These are phyloP conservation scores for Avena sativa DNA, from an alignment of 176 grass and related monocot species.

Conservation along the genomic window DNA sequence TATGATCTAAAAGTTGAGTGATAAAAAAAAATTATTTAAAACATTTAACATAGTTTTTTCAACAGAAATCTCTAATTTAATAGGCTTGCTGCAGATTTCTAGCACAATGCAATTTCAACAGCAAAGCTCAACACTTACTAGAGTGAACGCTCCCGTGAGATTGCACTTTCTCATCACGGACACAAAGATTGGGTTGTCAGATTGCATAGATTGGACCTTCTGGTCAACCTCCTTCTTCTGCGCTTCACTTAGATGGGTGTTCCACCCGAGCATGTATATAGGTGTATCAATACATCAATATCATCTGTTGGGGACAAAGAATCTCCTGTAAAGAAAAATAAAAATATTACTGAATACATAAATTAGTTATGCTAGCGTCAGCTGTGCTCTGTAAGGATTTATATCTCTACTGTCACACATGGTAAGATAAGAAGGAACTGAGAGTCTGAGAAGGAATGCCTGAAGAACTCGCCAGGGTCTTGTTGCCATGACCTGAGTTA, in stretches of 20 bases:
- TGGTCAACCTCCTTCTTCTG: conserved; percentile 29
- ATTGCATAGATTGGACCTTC: conserved; percentile 1
- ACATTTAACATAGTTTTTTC: not conserved
- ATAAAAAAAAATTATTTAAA: not conserved
- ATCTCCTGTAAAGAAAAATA: not conserved
- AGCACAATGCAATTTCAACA: conserved; percentile 5
- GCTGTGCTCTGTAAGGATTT: not conserved
- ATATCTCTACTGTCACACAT: not conserved
- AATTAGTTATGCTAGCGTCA: not conserved
- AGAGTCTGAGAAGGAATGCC: not conserved
- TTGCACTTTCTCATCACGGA: conserved; percentile 19
- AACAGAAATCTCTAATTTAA: conserved; percentile 5
- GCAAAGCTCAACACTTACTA: not conserved
- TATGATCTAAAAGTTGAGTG: not conserved
- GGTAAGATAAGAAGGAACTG: not conserved
- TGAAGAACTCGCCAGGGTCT: conserved; percentile 17
- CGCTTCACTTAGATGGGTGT: not conserved
- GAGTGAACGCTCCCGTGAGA: not conserved
- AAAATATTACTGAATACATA: conserved; percentile 2
- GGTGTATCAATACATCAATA: not conserved
- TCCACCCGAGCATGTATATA: conserved; percentile 16
- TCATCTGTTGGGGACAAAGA: conserved; percentile 4
- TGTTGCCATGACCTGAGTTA: conserved; percentile 2
- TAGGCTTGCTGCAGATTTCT: not conserved
- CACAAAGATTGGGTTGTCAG: conserved; percentile 26